phyloP scores from a whole-genome alignment of 805 yeast genomes.

The Pichia manshurica region DNA sequence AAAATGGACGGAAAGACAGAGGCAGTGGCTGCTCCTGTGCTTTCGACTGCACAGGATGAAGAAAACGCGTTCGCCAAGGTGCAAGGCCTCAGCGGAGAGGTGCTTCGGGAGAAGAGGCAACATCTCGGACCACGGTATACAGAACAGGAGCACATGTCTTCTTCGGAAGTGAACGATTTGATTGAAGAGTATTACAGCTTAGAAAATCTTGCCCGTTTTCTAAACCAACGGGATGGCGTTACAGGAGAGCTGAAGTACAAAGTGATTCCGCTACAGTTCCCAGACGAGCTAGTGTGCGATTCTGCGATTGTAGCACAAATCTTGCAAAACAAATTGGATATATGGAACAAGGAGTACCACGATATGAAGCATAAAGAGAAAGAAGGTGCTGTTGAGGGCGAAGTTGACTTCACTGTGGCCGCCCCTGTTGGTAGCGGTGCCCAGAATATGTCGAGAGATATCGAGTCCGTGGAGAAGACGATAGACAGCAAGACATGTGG shows the following conservation, averaged over 20 bases:
- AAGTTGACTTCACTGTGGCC: conserved; percentile 12
- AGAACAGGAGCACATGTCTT: conserved; percentile 23
- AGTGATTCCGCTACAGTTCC: conserved; percentile 81
- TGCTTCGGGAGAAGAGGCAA: conserved; percentile 16
- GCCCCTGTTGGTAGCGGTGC: background rate
- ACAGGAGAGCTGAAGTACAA: conserved; percentile 30
- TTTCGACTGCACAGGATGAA: conserved; percentile 72
- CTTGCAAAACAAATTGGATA: conserved; percentile 37
- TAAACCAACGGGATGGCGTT: conserved; percentile 25
- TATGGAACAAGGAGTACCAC: conserved; percentile 7
- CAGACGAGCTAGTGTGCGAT: conserved; percentile 74
- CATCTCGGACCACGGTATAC: conserved; percentile 27
- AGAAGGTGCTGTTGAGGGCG: conserved; percentile 1
- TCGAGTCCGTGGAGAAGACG: conserved; percentile 24
- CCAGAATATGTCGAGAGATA: conserved; percentile 5
- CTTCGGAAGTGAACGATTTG: conserved; percentile 25
- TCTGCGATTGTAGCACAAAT: conserved; percentile 63
- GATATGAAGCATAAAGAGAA: conserved; percentile 9
- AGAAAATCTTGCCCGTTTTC: conserved; percentile 19
- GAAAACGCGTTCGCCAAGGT: conserved; percentile 43
- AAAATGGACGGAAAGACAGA: background rate
- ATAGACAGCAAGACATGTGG: conserved; percentile 27
- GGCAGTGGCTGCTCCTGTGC: conserved; percentile 43
- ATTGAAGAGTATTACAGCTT: conserved; percentile 53
- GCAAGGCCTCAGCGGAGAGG: conserved; percentile 22